Base-by-base conservation (phyloP, 192 early-diverging fungal genomes). In the Fimicolochytrium jonesii region DNA sequence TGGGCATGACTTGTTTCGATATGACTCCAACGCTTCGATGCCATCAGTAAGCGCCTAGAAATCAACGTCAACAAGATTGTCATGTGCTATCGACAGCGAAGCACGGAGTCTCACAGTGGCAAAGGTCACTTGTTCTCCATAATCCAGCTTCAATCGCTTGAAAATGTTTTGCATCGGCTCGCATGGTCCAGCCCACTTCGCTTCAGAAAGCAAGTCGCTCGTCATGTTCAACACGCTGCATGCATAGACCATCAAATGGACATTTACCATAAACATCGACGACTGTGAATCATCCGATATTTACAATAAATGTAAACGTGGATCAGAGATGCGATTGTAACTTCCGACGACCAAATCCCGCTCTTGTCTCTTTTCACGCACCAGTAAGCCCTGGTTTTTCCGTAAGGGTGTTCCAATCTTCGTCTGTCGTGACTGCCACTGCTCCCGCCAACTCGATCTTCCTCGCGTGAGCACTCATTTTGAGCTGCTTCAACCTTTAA, bases 171-270 rank as follows among this genome's bases (percentile, higher is more conserved):
- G 56, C 74, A 86, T 84, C 1, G 78, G 68, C 37, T 86, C 82
- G 56, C 82, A 85, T 2, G 78, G 84, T 0, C 84, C 84, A 22
- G 81, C 75, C 69, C 74, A 83, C 61, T 80, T 80, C 22, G 81
- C 81, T 82, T 47, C 17, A 29, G 23, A 30, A 2, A 53, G 34
- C n/a, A 50, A 13, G 26, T 23, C 48, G 23, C 13, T 17, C 15
- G 26, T 13, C 18, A 50, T 18, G 23, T 23, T 61, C 53, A 55
- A 13, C 53, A 55, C 29, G n/a, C n/a, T n/a, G n/a, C 9, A 9
- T 41, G 9, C 37, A 41, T n/a, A 11, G 9, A 9, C 9, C 9
- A 41, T 9, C 37, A 41, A 41, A 9, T 11, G n/a, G 9, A n/a
- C 37, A n/a, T 11, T 41, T 69, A 80, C 78, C 68, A 64, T 72